Evolutionary conservation across 2,329 filamentous ascomycete genomes (phyloP).

Genomic region (Sphaerulina vaccinii): DNA sequence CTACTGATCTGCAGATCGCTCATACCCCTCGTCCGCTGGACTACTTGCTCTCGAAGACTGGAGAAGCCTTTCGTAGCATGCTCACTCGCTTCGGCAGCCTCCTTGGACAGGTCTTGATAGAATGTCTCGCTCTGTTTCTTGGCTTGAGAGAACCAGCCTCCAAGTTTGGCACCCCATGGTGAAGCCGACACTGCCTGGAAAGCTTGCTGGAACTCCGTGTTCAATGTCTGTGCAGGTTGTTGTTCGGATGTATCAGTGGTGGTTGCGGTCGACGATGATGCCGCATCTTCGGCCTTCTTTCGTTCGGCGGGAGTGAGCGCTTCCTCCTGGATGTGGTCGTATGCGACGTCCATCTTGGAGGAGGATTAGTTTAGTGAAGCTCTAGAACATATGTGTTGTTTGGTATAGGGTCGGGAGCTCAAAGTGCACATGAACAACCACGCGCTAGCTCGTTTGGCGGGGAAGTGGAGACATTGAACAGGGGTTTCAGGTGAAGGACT

Average conservation of each 20-base stretch:
- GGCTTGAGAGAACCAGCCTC: conserved; percentile 86
- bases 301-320: conserved; percentile 57
- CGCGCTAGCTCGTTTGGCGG: neutral
- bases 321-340: conserved; percentile 93
- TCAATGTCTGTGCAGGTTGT: conserved; percentile 51
- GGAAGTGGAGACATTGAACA: neutral
- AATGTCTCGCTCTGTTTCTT: conserved; percentile 89
- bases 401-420: too few relatives aligned
- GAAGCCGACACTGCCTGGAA: conserved; percentile 91
- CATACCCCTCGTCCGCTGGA: conserved; percentile 31
- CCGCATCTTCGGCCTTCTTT: conserved; percentile 7
- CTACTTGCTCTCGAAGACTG: conserved; percentile 54
- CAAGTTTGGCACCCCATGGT: conserved; percentile 85
- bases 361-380: too few relatives aligned
- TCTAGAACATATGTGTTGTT: too few relatives aligned
- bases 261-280: conserved; percentile 24
- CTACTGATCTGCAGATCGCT: conserved; percentile 18
- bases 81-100: conserved; percentile 65
- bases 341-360: conserved; percentile 81
- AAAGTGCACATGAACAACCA: neutral
- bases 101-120: conserved; percentile 77
- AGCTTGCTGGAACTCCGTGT: conserved; percentile 87
- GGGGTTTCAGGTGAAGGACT: neutral
- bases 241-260: conserved; percentile 21
- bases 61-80: conserved; percentile 81